Evolutionary conservation across 805 yeast species (phyloP).

Genomic region (Candida coquimbonensis): DNA sequence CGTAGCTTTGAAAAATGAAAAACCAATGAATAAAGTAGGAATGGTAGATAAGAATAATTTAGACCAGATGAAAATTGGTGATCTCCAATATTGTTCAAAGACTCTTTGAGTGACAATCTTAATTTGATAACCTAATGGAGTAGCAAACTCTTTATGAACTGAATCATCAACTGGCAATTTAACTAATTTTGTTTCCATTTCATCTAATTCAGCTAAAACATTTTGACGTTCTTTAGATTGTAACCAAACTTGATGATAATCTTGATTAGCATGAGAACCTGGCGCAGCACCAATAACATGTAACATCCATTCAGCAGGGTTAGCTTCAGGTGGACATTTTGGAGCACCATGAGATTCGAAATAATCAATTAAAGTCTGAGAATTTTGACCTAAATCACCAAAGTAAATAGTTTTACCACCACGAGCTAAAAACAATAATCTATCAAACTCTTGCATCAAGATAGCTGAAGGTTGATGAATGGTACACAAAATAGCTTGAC

Average conservation of each 20-base stretch:
- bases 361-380: conserved; percentile 50
- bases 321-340: conserved; percentile 60
- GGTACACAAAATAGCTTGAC: conserved; percentile 64
- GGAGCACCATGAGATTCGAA: conserved; percentile 62
- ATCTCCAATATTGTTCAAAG: conserved; percentile 61
- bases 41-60: conserved; percentile 46
- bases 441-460: conserved; percentile 69
- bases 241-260: conserved; percentile 73
- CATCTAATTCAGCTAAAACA: conserved; percentile 51
- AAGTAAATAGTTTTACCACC: conserved; percentile 74
- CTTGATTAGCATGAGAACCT: conserved; percentile 65
- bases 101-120: conserved; percentile 44
- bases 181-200: conserved; percentile 55
- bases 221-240: conserved; percentile 55
- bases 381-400: conserved; percentile 63
- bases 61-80: conserved; percentile 54
- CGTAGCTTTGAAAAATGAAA: conserved; percentile 64
- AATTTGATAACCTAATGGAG: conserved; percentile 35
- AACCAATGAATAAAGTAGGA: conserved; percentile 61
- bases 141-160: conserved; percentile 36
- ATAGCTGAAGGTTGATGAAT: conserved; percentile 85
- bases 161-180: conserved; percentile 27
- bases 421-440: conserved; percentile 57
- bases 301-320: conserved; percentile 91
- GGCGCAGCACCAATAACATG: conserved; percentile 81